Base-by-base conservation (phyloP, 352 stramenopile species). In the Globisporangium alternatum region DNA sequence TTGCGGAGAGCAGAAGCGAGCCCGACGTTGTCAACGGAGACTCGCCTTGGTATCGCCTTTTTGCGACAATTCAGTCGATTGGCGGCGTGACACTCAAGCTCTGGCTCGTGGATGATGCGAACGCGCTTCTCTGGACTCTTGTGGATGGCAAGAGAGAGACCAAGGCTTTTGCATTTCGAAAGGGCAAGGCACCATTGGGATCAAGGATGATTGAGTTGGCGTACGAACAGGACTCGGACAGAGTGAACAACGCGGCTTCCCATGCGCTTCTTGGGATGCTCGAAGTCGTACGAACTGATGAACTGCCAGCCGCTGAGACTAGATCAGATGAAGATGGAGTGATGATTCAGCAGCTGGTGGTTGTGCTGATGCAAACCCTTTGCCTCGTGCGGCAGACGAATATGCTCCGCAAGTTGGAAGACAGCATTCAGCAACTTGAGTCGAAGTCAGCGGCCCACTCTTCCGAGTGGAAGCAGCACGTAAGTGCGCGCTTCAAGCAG, bases 91-190 rank as follows among this genome's bases (percentile, higher is more conserved):
- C 9, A 30, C 44, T 44, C 28, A 60, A 17, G 30, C 39, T 65
- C 9, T 65, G 60, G 49, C 19, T 66, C 3, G 33, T 19, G 15
- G 60, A 60, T 25, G 49, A 54, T 10, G 22, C 8, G 21, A 31
- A 12, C 28, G 21, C 39, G 31, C 19, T 2, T 13, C 19, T 60
- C 1, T 66, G 60, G 60, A 66, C 51, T 10, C 1, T 60, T 10
- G 6, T 28, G 28, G 30, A 66, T 13, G 51, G 49, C n/a, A 30
- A 31, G 30, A 58, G 6, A n/a, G 39, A 53, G 19, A 47, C 49
- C 12, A 60, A 55, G 33, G 13, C 30, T n/a, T 56, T 44, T n/a
- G 17, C 19, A 21, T 8, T 57, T 25, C 52, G 19, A 43, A 56
- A 56, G 17, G 51, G 43, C 17, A 43, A 39, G n/a, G 3, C 9